Conservation (phyloP, 2,329 filamentous ascomycete genomes). For the Exophiala oligosperma region DNA sequence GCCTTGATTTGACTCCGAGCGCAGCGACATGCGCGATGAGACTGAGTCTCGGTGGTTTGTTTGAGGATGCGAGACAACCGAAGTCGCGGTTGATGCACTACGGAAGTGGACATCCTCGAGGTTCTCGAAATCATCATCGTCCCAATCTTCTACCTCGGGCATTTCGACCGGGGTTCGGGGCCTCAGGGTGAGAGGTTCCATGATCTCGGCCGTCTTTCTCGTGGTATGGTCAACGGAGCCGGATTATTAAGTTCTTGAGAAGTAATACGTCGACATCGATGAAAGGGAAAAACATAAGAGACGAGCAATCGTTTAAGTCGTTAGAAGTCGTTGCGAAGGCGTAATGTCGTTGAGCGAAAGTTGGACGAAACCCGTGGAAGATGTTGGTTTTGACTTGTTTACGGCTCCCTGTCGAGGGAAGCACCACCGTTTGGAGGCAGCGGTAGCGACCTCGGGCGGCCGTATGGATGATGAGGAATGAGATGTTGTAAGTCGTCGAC, state of each 20-base stretch:
- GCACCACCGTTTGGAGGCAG: constrained; percentile 17
- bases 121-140: constrained; percentile 51
- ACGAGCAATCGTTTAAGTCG: constrained; percentile 11
- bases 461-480: constrained; percentile 9
- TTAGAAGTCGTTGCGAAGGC: constrained; percentile 13
- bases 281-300: constrained; percentile 7
- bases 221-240: not conserved
- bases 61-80: constrained; percentile 43
- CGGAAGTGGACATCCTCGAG: constrained; percentile 48
- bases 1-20: constrained; percentile 71
- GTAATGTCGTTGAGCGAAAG: constrained; percentile 18
- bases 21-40: constrained; percentile 78
- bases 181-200: constrained; percentile 41
- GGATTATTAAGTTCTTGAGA: constrained; percentile 4
- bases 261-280: constrained; percentile 5
- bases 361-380: constrained; percentile 5
- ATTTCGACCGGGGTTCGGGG: constrained; percentile 37
- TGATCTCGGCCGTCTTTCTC: constrained; percentile 26
- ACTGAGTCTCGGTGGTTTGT: constrained; percentile 66
- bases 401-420: constrained; percentile 18
- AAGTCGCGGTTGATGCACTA: constrained; percentile 46
- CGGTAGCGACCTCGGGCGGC: constrained; percentile 13
- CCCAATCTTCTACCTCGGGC: constrained; percentile 48
- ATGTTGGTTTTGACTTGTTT: constrained; percentile 12
- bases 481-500: constrained; percentile 5